Conservation (phyloP, 2,329 filamentous ascomycete genomes). For the Plenodomus tracheiphilus region DNA sequence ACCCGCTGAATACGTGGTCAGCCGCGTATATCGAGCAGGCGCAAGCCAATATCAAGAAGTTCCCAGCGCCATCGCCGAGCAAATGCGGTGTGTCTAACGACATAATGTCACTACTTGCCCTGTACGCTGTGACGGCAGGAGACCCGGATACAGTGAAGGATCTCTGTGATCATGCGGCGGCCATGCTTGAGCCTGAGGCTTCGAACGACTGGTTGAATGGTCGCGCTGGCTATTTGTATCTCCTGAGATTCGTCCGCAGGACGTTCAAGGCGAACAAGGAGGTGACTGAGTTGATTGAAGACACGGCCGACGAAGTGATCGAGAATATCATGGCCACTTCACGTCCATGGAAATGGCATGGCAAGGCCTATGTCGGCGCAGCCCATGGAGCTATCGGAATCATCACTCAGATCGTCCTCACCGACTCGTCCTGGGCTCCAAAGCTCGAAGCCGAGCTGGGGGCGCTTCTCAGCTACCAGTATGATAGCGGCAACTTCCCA, state of each 20-base stretch:
- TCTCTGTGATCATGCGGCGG: conserved; percentile 54
- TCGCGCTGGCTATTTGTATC: conserved; percentile 68
- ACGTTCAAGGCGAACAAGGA: conserved; percentile 56
- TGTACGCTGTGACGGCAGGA: conserved; percentile 55
- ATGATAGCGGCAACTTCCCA: conserved; percentile 66
- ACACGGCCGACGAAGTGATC: conserved; percentile 60
- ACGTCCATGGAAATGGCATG: conserved; percentile 67
- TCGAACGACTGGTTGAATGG: conserved; percentile 69
- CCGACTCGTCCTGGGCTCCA: conserved; percentile 58
- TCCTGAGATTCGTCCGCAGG: conserved; percentile 65
- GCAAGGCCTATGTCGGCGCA: conserved; percentile 66
- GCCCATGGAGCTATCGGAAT: conserved; percentile 71
- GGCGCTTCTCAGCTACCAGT: conserved; percentile 62
- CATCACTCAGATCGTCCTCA: conserved; percentile 68
- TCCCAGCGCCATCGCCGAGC: conserved; percentile 49
- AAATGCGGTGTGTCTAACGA: conserved; percentile 57
- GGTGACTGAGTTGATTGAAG: conserved; percentile 56
- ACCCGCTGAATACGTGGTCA: conserved; percentile 53
- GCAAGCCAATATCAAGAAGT: conserved; percentile 54
- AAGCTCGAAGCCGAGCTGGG: conserved; percentile 58
- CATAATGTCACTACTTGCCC: conserved; percentile 54
- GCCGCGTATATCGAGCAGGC: conserved; percentile 56
- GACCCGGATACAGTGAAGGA: conserved; percentile 54
- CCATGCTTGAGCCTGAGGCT: conserved; percentile 52
- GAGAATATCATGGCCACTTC: conserved; percentile 61